phyloP scores from a whole-genome alignment of 495 filamentous ascomycete species.

The Aspergillus ellipticus region DNA sequence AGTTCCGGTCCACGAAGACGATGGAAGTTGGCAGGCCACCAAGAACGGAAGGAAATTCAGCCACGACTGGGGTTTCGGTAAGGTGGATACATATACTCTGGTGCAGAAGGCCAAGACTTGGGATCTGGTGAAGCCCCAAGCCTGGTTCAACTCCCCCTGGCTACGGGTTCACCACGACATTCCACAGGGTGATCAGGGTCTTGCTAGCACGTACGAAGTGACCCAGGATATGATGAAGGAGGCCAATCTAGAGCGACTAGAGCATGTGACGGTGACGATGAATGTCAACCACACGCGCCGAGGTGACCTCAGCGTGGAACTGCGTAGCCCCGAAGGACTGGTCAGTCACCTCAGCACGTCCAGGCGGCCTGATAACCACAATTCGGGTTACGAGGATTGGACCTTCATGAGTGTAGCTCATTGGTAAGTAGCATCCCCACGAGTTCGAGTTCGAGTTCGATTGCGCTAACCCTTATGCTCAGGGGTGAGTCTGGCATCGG shows the following conservation, averaged over 20 bases:
- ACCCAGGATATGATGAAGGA: conserved; percentile 69
- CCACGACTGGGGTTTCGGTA: conserved; percentile 93
- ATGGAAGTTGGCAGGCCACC: conserved; percentile 76
- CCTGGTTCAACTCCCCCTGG: conserved; percentile 93
- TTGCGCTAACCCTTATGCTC: conserved; percentile 12
- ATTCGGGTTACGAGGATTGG: conserved; percentile 86
- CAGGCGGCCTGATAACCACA: conserved; percentile 59
- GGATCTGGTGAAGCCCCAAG: conserved; percentile 91
- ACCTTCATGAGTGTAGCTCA: conserved; percentile 98
- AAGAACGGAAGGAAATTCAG: conserved; percentile 80
- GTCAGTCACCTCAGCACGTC: conserved; percentile 78
- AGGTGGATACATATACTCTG: conserved; percentile 81
- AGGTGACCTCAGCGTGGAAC: conserved; percentile 89
- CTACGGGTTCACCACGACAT: conserved; percentile 81
- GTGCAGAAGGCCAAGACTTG: conserved; percentile 84
- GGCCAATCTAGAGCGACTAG: conserved; percentile 80
- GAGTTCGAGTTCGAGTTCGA: background rate
- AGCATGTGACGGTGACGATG: conserved; percentile 98
- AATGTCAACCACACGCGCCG: conserved; percentile 82
- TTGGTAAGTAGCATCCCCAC: conserved; percentile 57
- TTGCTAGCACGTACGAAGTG: conserved; percentile 73
- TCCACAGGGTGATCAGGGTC: conserved; percentile 78
- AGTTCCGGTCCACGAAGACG: conserved; percentile 70
- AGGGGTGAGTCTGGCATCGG: conserved; percentile 89
- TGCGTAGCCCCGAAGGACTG: conserved; percentile 78